These are phyloP conservation scores for Kodamaea alishanica DNA, from an alignment of 1,139 yeast genomes.

Conservation along the genomic window DNA sequence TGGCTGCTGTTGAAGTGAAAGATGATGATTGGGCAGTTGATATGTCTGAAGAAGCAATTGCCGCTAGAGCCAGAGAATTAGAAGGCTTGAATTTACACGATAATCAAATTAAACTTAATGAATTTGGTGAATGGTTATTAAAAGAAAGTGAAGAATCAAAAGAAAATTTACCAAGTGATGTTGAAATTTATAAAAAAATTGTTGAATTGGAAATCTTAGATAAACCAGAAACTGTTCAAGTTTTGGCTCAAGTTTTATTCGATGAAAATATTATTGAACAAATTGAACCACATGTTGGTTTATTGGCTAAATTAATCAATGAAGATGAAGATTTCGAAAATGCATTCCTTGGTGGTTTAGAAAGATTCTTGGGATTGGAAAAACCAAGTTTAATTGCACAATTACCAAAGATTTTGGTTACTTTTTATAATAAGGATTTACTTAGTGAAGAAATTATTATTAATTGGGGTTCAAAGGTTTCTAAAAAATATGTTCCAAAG, in stretches of 20 bases:
- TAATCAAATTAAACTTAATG: conserved; percentile 53
- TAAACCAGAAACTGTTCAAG: conserved; percentile 80
- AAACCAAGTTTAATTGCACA: conserved; percentile 69
- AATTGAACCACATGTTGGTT: conserved; percentile 73
- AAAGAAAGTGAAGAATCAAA: conserved; percentile 50
- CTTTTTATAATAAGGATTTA: conserved; percentile 78
- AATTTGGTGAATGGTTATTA: conserved; percentile 88
- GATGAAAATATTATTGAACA: conserved; percentile 74
- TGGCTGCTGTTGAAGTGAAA: conserved; percentile 59
- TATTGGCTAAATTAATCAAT: conserved; percentile 72
- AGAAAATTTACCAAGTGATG: conserved; percentile 68
- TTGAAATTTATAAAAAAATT: conserved; percentile 89
- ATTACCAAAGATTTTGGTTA: conserved; percentile 78
- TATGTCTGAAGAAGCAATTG: conserved; percentile 94
- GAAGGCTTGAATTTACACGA: conserved; percentile 54
- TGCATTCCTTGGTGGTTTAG: conserved; percentile 92
- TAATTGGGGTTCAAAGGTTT: conserved; percentile 88
- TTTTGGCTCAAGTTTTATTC: conserved; percentile 85
- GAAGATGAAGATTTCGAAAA: conserved; percentile 67
- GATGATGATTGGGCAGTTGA: conserved; percentile 99
- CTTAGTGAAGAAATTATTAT: conserved; percentile 76
- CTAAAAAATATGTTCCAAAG: conserved; percentile 91
- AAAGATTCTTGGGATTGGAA: conserved; percentile 84
- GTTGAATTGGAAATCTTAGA: conserved; percentile 70
- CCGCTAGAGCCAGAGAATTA: conserved; percentile 84